Conservation (phyloP, 495 filamentous ascomycete species). For the Sabuloglossum arenarium region DNA sequence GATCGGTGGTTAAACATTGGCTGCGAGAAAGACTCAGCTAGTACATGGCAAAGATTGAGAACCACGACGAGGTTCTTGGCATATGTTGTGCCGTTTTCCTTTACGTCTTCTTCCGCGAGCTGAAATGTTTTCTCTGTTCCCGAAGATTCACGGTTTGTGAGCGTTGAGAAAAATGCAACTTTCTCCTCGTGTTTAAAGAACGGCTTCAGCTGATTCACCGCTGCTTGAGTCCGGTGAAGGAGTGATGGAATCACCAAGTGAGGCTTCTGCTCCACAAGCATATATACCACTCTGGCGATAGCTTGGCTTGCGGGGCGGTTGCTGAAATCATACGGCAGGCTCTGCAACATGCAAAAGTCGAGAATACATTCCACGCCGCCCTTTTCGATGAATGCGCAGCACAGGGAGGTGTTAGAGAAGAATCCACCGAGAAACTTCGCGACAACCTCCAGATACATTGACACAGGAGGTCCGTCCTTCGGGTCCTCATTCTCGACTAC, state of each 20-base stretch:
- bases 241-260: conserved; percentile 65
- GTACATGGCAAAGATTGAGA: conserved; percentile 48
- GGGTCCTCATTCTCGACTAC: conserved; percentile 25
- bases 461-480: conserved; percentile 26
- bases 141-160: conserved; percentile 20
- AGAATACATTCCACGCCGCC: conserved; percentile 73
- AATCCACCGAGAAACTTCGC: conserved; percentile 59
- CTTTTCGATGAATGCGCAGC: conserved; percentile 49
- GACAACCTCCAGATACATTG: conserved; percentile 53
- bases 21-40: conserved; percentile 50
- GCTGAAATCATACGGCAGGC: conserved; percentile 55
- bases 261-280: conserved; percentile 64
- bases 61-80: conserved; percentile 57
- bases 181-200: conserved; percentile 31
- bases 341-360: conserved; percentile 59
- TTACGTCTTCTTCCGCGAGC: conserved; percentile 15
- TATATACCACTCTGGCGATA: conserved; percentile 51
- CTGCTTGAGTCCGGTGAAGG: conserved; percentile 45
- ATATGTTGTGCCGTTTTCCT: conserved; percentile 43
- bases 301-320: conserved; percentile 40
- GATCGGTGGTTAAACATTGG: conserved; percentile 39
- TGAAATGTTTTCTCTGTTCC: conserved; percentile 9
- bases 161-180: conserved; percentile 43
- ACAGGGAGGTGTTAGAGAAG: conserved; percentile 54
- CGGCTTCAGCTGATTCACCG: conserved; percentile 43